A percentile compares a stretch with the other conserved stretches of the same genome.
These are phyloP conservation scores for Xylaria nigripes DNA, from an alignment of 495 filamentous ascomycete species.

Conservation along the genomic window DNA sequence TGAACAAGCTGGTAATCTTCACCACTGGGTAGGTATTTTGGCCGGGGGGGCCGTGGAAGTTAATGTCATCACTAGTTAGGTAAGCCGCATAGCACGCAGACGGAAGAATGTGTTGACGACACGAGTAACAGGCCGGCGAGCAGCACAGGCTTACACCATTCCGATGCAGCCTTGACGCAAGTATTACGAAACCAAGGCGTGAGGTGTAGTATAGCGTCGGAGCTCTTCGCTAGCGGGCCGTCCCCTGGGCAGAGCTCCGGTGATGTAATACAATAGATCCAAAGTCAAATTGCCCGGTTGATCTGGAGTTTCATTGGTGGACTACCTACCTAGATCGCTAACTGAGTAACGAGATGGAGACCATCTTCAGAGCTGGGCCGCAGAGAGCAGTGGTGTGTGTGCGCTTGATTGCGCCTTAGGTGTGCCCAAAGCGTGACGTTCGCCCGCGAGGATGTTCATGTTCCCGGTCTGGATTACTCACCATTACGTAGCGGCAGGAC, in stretches of 20 bases:
- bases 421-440: not conserved
- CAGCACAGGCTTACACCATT: not conserved
- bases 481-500: not conserved
- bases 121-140: not conserved
- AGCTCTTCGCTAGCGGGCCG: not conserved
- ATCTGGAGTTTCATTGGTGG: not conserved
- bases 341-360: too few species aligned
- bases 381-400: too few species aligned
- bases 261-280: not conserved
- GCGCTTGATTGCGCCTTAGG: too few species aligned
- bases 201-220: too few species aligned
- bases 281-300: not conserved
- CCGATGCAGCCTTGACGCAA: not conserved
- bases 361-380: too few species aligned
- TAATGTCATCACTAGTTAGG: too few species aligned
- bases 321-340: not conserved
- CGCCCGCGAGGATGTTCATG: not conserved
- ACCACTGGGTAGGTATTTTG: too few species aligned
- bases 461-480: not conserved
- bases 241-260: not conserved
- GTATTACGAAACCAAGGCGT: not conserved
- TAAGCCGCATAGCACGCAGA: too few species aligned
- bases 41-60: too few species aligned
- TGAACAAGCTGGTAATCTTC: too few species aligned
- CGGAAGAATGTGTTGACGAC: not conserved